A percentile compares a stretch with the other conserved stretches of the same genome.
These are phyloP conservation scores for Ehretia macrophylla DNA, from an alignment of 257 asterid species.

Conservation along the genomic window DNA sequence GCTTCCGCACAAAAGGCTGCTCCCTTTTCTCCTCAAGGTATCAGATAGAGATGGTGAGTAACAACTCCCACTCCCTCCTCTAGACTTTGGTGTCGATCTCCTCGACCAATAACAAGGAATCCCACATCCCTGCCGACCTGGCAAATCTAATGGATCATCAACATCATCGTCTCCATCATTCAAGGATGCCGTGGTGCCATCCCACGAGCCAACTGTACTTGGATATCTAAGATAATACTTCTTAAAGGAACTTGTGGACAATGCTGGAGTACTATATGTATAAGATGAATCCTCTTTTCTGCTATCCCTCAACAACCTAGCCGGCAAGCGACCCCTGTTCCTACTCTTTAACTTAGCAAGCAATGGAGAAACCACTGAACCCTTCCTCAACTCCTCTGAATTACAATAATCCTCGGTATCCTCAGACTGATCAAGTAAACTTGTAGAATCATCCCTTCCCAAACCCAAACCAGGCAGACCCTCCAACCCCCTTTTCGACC, in stretches of 20 bases:
- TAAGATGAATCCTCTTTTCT: constrained; percentile 73
- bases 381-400: constrained; percentile 65
- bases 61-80: constrained; percentile 61
- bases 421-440: constrained; percentile 71
- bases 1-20: constrained; percentile 66
- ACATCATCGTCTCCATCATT: constrained; percentile 82
- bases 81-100: constrained; percentile 85
- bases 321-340: constrained; percentile 50
- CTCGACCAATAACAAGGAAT: constrained; percentile 95
- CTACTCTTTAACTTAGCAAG: constrained; percentile 61
- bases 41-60: constrained; percentile 91
- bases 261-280: constrained; percentile 70
- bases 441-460: constrained; percentile 54
- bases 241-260: constrained; percentile 71
- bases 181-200: constrained; percentile 66
- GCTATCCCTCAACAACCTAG: constrained; percentile 40
- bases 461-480: constrained; percentile 34
- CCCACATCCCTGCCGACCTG: constrained; percentile 88
- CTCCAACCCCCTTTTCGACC: constrained; percentile 33
- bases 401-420: constrained; percentile 69
- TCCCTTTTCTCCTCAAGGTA: constrained; percentile 79
- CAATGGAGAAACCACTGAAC: constrained; percentile 62
- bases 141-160: constrained; percentile 76
- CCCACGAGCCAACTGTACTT: constrained; percentile 86
- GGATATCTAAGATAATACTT: constrained; percentile 54